phyloP scores from a whole-genome alignment of 192 early-diverging fungal genomes.

The Coemansia sp. region DNA sequence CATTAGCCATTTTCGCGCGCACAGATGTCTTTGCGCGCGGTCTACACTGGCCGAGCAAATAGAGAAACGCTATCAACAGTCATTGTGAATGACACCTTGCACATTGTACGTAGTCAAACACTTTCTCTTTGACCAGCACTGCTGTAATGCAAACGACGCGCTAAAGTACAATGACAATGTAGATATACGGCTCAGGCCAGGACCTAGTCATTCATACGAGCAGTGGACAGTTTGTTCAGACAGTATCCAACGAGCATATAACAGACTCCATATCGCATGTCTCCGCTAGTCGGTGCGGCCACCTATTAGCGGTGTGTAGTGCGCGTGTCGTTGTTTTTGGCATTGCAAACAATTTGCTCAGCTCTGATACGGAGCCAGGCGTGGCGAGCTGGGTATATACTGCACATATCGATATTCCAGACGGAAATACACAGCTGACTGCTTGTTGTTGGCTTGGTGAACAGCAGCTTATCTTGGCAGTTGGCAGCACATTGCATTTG shows the following conservation, averaged over 20 bases:
- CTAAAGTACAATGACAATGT: constrained; percentile 2
- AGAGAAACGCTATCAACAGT: constrained; percentile 23
- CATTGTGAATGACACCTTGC: constrained; percentile 5
- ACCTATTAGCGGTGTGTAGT: constrained; percentile 26
- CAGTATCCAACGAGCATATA: constrained; percentile 21
- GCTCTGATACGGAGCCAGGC: background rate
- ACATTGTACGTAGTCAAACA: constrained; percentile 42
- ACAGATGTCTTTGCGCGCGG: constrained; percentile 37
- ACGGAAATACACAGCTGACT: background rate
- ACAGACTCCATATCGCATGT: constrained; percentile 16
- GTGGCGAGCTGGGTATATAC: constrained; percentile 18
- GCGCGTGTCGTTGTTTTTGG: constrained; percentile 14
- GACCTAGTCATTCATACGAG: constrained; percentile 36
- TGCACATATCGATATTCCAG: constrained; percentile 1
- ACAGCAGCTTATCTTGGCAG: constrained; percentile 12
- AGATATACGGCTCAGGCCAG: constrained; percentile 49
- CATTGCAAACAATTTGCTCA: background rate
- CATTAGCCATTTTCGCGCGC: constrained; percentile 1
- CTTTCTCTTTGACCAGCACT: background rate
- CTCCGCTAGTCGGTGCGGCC: constrained; percentile 13
- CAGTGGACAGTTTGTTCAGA: constrained; percentile 27
- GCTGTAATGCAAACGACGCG: background rate
- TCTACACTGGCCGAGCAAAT: constrained; percentile 52
- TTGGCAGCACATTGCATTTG: constrained; percentile 12
- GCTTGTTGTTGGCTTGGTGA: constrained; percentile 31